A percentile compares a stretch with the other conserved stretches of the same genome.
These are phyloP conservation scores for Fusarium oxysporum DNA, from an alignment of 2,329 filamentous ascomycete species.

Conservation along the genomic window DNA sequence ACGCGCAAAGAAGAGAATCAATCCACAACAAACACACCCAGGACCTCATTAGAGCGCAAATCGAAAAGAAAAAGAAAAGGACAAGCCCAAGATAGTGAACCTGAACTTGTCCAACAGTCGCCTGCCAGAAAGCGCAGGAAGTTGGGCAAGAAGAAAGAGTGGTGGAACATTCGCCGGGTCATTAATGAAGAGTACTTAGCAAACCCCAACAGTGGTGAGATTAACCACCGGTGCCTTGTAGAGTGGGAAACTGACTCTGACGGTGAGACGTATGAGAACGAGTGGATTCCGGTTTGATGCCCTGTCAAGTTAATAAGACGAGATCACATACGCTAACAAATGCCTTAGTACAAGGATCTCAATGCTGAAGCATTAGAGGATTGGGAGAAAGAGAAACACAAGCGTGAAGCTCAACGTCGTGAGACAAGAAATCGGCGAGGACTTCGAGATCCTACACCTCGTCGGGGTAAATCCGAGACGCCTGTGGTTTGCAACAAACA, in stretches of 20 bases:
- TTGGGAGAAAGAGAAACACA: conserved; percentile 44
- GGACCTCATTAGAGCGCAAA: conserved; percentile 35
- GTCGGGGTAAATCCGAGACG: not conserved
- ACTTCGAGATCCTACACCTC: conserved; percentile 3
- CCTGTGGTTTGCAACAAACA: conserved; percentile 33
- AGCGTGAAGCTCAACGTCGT: conserved; percentile 1
- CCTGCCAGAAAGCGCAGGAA: conserved; percentile 21
- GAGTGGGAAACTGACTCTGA: conserved; percentile 54
- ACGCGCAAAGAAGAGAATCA: conserved; percentile 39
- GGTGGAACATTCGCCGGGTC: conserved; percentile 52
- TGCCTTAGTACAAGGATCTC: conserved; percentile 47
- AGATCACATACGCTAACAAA: conserved; percentile 36
- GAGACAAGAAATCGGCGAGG: conserved; percentile 14
- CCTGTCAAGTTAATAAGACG: not conserved
- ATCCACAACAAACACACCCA: conserved; percentile 36
- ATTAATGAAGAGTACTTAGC: conserved; percentile 47
- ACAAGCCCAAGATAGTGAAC: conserved; percentile 1
- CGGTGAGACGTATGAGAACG: conserved; percentile 48
- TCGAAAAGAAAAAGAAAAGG: conserved; percentile 23
- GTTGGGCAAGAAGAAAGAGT: conserved; percentile 29
- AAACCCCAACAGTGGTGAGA: conserved; percentile 18
- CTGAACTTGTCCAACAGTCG: not conserved
- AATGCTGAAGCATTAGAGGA: conserved; percentile 48
- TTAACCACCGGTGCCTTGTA: conserved; percentile 51
- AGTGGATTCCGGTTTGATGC: conserved; percentile 48